phyloP scores from a whole-genome alignment of 768 basidiomycete species.

The Porpolomopsis calyptriformis region DNA sequence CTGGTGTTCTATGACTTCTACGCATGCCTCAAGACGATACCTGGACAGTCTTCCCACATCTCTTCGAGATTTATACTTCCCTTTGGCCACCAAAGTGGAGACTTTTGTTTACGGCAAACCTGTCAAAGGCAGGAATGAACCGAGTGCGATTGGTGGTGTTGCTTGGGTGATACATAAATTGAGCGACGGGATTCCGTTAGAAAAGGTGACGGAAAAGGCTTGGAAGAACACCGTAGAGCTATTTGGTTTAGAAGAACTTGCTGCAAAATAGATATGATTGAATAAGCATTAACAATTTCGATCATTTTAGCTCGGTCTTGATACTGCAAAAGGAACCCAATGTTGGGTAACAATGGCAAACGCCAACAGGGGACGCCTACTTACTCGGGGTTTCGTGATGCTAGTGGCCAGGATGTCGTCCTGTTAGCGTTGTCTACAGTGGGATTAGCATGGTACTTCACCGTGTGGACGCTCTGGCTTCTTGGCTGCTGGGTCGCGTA shows the following conservation, averaged over 20 bases:
- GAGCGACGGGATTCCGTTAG: conserved; percentile 33
- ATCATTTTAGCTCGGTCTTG: too few relatives aligned
- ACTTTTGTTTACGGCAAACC: conserved; percentile 46
- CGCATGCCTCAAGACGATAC: conserved; percentile 48
- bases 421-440: conserved; percentile 25
- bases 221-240: conserved; percentile 56
- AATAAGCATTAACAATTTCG: too few relatives aligned
- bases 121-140: conserved; percentile 75
- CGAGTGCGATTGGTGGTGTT: conserved; percentile 50
- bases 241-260: conserved; percentile 33
- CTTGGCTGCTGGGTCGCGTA: conserved; percentile 65
- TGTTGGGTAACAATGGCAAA: too few relatives aligned
- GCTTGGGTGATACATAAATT: conserved; percentile 58
- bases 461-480: conserved; percentile 54
- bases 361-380: too few relatives aligned
- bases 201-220: conserved; percentile 43
- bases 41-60: conserved; percentile 36
- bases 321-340: too few relatives aligned
- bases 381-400: too few relatives aligned
- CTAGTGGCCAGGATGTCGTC: too few relatives aligned
- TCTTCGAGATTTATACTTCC: conserved; percentile 41
- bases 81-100: conserved; percentile 42
- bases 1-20: conserved; percentile 62
- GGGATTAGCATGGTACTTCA: conserved; percentile 49
- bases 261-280: neutral